Percentiles rank a stretch among this genome's conserved stretches.
Conservation (phyloP, 2,329 filamentous ascomycete species). For the Xylaria sp. region DNA sequence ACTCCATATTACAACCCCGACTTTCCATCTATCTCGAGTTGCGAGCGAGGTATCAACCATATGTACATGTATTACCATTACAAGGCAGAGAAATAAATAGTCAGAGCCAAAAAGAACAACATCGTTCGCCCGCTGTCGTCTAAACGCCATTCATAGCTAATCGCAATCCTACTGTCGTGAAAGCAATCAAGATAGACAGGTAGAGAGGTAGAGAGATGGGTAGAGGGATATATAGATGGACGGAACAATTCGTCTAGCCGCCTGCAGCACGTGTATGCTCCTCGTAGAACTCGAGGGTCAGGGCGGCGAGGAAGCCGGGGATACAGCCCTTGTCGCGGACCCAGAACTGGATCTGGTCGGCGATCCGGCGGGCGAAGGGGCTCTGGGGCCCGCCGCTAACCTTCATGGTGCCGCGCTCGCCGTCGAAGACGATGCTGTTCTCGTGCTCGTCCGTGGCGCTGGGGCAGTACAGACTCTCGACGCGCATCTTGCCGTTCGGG, state of each 20-base stretch:
- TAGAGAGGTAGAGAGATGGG: background rate
- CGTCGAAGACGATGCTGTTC: constrained; percentile 85
- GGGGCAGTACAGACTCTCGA: constrained; percentile 86
- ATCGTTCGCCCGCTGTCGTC: background rate
- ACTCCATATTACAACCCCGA: background rate
- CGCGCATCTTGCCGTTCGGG: constrained; percentile 94
- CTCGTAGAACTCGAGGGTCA: constrained; percentile 95
- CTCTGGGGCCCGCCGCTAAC: constrained; percentile 89
- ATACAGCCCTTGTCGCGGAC: constrained; percentile 93
- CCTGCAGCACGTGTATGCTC: constrained; percentile 56
- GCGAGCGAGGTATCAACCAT: background rate
- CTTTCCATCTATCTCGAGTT: background rate
- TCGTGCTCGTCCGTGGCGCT: constrained; percentile 74
- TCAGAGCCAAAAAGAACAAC: background rate
- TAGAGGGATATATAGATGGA: too few relatives aligned
- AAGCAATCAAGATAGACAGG: background rate
- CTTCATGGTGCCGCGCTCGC: constrained; percentile 97
- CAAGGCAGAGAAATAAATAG: background rate
- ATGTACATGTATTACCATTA: too few relatives aligned
- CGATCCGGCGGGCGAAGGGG: constrained; percentile 85
- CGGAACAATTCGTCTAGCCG: too few relatives aligned
- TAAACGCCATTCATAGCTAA: background rate
- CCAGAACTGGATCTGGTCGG: constrained; percentile 92
- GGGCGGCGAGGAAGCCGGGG: constrained; percentile 88
- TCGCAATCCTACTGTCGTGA: background rate